These are phyloP conservation scores for Skeletonema costatum DNA, from an alignment of 108 stramenopile species.

Conservation along the genomic window DNA sequence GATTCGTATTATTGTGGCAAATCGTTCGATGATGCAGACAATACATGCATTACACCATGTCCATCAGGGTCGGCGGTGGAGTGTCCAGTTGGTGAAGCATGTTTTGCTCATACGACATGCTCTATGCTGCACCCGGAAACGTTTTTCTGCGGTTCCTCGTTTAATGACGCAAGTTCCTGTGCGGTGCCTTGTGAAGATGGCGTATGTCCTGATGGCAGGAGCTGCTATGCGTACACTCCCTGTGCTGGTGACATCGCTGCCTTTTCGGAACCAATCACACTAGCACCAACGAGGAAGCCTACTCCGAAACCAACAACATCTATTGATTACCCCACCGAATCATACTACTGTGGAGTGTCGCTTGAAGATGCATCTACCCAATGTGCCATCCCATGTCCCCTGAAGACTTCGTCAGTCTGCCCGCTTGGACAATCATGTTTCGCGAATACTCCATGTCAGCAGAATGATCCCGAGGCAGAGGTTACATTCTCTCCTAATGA, in stretches of 20 bases:
- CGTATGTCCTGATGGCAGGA: slow-evolving; percentile 12
- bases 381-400: slow-evolving; percentile 64
- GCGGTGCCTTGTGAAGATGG: slow-evolving; percentile 7
- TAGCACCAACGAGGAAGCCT: background rate
- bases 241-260: slow-evolving; percentile 26
- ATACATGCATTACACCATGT: slow-evolving; percentile 56
- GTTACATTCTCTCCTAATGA: background rate
- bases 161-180: slow-evolving; percentile 30
- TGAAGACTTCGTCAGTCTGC: slow-evolving; percentile 57
- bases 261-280: background rate
- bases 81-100: slow-evolving; percentile 63
- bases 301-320: background rate
- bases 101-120: slow-evolving; percentile 71
- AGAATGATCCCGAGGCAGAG: too few species aligned
- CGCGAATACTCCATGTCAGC: slow-evolving; percentile 70
- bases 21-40: slow-evolving; percentile 44
- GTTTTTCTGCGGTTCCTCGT: slow-evolving; percentile 64
- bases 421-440: slow-evolving; percentile 69
- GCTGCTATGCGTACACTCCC: slow-evolving; percentile 47
- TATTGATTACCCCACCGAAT: background rate
- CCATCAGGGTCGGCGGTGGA: slow-evolving; percentile 52
- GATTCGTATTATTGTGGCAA: slow-evolving; percentile 65
- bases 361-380: slow-evolving; percentile 67
- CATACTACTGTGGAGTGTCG: slow-evolving; percentile 69
- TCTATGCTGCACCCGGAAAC: slow-evolving; percentile 7